phyloP scores from a whole-genome alignment of 345 rosid genomes.

The Mangifera indica region DNA sequence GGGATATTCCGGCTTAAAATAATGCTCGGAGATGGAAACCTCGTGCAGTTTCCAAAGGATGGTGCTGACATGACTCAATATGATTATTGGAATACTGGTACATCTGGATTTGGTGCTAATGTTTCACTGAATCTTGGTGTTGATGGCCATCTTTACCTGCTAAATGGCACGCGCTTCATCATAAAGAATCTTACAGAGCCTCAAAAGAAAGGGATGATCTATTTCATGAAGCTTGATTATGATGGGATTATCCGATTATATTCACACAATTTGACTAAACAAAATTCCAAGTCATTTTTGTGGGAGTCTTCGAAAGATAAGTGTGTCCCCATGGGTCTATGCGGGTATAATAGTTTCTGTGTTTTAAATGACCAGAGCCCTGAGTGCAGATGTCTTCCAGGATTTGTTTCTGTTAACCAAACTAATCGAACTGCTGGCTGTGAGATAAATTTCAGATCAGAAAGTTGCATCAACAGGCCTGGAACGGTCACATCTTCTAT shows the following conservation, averaged over 20 bases:
- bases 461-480: slow-evolving; percentile 12
- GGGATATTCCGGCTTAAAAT: slow-evolving; percentile 19
- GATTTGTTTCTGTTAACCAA: slow-evolving; percentile 13
- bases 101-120: neutral
- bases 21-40: slow-evolving; percentile 30
- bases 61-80: no score
- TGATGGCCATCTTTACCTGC: no score
- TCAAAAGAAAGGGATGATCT: neutral
- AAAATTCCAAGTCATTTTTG: neutral
- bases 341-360: slow-evolving; percentile 31
- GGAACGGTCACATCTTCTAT: neutral
- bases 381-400: slow-evolving; percentile 22
- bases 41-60: slow-evolving; percentile 13
- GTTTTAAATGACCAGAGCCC: neutral
- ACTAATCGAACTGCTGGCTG: slow-evolving; percentile 27
- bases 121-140: slow-evolving; percentile 12
- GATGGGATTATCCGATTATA: slow-evolving; percentile 15
- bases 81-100: neutral
- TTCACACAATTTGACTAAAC: neutral
- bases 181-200: neutral
- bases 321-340: slow-evolving; percentile 20
- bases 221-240: slow-evolving; percentile 4
- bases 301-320: slow-evolving; percentile 4
- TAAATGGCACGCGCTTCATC: slow-evolving; percentile 6
- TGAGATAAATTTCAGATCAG: slow-evolving; percentile 12